Conservation (phyloP, 2,329 filamentous ascomycete genomes). For the Cryphonectria parasitica region DNA sequence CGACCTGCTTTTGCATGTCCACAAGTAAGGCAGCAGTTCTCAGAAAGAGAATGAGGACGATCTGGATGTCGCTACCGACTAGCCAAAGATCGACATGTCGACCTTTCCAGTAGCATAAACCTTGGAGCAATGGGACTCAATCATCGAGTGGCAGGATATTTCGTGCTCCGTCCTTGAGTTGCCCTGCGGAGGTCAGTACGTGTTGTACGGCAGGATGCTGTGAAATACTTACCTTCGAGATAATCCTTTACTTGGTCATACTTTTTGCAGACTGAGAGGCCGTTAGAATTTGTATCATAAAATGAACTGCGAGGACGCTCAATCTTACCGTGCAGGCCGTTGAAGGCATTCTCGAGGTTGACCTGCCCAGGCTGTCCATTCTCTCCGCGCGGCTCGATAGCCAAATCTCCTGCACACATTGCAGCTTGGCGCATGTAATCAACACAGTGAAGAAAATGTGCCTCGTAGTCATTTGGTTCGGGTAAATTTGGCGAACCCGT, state of each 20-base stretch:
- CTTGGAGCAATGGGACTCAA: neutral
- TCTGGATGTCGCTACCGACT: neutral
- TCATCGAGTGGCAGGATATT: constrained; percentile 25
- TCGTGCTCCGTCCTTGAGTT: constrained; percentile 20
- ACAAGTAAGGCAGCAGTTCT: neutral
- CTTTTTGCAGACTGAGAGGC: constrained; percentile 32
- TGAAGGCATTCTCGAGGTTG: constrained; percentile 34
- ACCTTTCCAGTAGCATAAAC: neutral
- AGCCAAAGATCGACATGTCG: neutral
- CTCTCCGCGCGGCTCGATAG: constrained; percentile 34
- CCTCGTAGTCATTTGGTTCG: constrained; percentile 34
- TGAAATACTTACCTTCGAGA: constrained; percentile 30
- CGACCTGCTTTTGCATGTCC: neutral
- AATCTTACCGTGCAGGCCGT: constrained; percentile 32
- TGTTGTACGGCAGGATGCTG: neutral
- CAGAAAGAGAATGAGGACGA: neutral
- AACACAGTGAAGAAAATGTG: constrained; percentile 44
- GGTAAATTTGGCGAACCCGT: constrained; percentile 26
- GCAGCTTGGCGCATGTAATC: constrained; percentile 36
- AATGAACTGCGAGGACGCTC: neutral
- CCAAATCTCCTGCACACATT: constrained; percentile 35
- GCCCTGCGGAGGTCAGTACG: constrained; percentile 11
- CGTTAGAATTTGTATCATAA: constrained; percentile 7
- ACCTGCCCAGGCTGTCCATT: constrained; percentile 32
- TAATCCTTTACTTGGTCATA: constrained; percentile 33